Base-by-base conservation (phyloP, 768 basidiomycete species). In the Lenzites betulinus region DNA sequence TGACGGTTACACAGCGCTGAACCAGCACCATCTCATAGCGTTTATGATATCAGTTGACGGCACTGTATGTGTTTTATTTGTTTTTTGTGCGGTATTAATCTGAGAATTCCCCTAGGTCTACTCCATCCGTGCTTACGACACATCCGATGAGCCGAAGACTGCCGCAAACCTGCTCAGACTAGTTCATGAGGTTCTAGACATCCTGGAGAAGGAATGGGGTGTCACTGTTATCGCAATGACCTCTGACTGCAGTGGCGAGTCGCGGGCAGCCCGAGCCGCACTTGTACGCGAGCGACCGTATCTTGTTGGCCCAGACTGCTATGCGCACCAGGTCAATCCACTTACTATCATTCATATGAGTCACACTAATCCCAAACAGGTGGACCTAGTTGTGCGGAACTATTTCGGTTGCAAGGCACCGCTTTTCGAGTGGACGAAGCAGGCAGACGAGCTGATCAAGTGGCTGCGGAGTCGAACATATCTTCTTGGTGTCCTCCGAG, bases 381-480 rank as follows among this genome's bases (percentile, higher is more conserved):
- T 75, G 18, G 78, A 79, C 60, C 73, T 80, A 3, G 66, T 80
- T 35, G 72, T 79, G 33, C 71, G 74, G 1, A 69, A 80, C 49
- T 77, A 73, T 51, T 76, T 79, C 61, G 72, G 73, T 46, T 58
- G 50, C 0, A 69, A 64, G 16, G 41, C 68, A n/a, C 39, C 57
- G 15, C 55, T 75, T 16, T 51, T 69, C 30, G 20, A 51, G 0
- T 68, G 64, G 59, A 60, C 70, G 0, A 59, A 70, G 2, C 51
- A 66, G 20, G 75, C 74, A 16, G 62, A 67, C 8, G 69, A 78
- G 1, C 67, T 79, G 0, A 79, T 79, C 26, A 72, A 68, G 26
- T 79, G 77, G 76, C 53, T 78, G 4, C 39, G 64, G 2, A 74
- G 73, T 60, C 76, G 78, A 41, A 77, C 74, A 9, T 33, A 46